Evolutionary conservation across 176 grass and related monocot genomes (phyloP).

Genomic region (Alloteropsis semialata): DNA sequence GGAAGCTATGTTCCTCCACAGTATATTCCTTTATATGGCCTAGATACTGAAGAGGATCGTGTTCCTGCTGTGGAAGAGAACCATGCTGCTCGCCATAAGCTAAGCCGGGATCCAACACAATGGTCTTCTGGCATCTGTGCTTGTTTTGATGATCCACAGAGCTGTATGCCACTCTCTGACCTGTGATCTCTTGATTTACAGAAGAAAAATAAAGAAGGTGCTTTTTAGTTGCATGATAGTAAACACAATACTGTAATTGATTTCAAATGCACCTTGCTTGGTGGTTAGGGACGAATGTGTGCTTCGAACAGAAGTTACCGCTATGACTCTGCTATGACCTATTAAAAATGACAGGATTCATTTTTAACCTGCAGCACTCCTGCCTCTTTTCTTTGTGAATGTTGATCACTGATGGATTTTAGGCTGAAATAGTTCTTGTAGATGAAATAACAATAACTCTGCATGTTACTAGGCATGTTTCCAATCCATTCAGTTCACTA

Average conservation of each 20-base stretch:
- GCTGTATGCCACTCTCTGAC: conserved; percentile 88
- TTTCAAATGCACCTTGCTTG: background rate
- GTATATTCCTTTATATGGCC: conserved; percentile 61
- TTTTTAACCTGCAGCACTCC: background rate
- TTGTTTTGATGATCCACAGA: conserved; percentile 87
- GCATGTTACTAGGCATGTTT: background rate
- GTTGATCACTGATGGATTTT: background rate
- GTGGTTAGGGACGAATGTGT: background rate
- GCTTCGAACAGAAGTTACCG: conserved; percentile 7
- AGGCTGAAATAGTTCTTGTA: conserved; percentile 14
- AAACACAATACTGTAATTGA: background rate
- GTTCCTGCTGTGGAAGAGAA: conserved; percentile 36
- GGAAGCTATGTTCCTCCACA: conserved; percentile 72
- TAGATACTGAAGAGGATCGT: conserved; percentile 49
- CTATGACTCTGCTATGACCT: background rate
- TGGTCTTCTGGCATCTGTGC: conserved; percentile 99
- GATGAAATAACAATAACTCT: conserved; percentile 1
- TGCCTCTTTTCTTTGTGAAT: conserved; percentile 1
- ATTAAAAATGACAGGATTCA: background rate
- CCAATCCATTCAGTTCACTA: background rate
- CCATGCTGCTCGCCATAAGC: background rate
- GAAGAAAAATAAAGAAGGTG: conserved; percentile 62
- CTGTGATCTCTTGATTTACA: conserved; percentile 55
- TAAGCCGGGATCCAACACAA: conserved; percentile 51
- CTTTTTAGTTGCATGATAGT: conserved; percentile 44